Base-by-base conservation (phyloP, 805 yeast species). In the Myxozyma melibiosi region DNA sequence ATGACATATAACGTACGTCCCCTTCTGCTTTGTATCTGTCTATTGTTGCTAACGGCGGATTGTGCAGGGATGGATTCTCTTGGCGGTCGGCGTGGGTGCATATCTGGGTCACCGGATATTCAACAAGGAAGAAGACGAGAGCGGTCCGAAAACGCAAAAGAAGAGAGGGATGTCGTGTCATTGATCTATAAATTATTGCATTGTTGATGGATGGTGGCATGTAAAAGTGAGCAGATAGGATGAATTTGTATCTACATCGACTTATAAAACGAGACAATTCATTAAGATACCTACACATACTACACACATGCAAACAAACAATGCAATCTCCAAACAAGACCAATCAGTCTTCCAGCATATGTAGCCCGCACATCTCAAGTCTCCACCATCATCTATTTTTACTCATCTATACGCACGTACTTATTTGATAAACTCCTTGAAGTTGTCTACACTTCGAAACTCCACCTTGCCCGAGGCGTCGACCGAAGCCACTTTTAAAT, bases 71-170 rank as follows among this genome's bases (percentile, higher is more conserved):
- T 88, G 90, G 90, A 79, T 84, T 35, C 86, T 88, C 91, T 38
- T 81, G 5, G 83, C 91, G 1, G 86, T 86, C 14, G 83, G 82
- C 0, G 62, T 77, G 1, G 96, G 96, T 2, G 94, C 94, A 1
- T 78, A 76, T 13, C 22, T 81, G 31, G 96, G 96, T 1, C 78
- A 84, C 22, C 28, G 33, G 14, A 14, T 45, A 4, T 54, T 39
- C 24, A 24, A 11, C 20, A 25, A 11, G 20, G 51, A 46, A 9
- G 38, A 31, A 11, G 37, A 33, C 37, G 41, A 16, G 4, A 24
- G 7, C 42, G 9, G n/a, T 6, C n/a, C 28, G 2, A 35, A 20
- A n/a, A 5, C 39, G 13, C 5, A 7, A n/a, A 35, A 35, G n/a
- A 38, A 38, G 14, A 43, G 33, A 25, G 51, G 51, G 34, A 35